Evolutionary conservation across 352 stramenopile species (phyloP), one percentile per base, ranked within the genome.

Genomic region (Pythium myriotylum): DNA sequence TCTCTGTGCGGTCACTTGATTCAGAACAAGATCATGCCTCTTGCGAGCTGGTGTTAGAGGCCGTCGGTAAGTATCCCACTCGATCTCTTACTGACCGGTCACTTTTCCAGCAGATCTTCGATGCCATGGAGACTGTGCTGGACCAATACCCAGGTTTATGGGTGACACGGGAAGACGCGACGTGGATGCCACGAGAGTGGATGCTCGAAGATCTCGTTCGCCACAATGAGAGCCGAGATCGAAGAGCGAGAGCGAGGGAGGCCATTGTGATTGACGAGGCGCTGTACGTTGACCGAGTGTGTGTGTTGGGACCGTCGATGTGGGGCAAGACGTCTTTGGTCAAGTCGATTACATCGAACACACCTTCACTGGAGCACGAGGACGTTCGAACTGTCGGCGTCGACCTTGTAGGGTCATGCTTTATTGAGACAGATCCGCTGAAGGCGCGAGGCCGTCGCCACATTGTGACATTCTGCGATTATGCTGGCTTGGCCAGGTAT

Each of bases 301-400:
- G 37, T 19, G 52, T 59, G 4, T 2, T 59, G 22, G 52, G 52
- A 5, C 52, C 37, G 24, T 16, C 4, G 10, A 20, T 50, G 14
- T 59, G 39, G 39, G 52, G 52, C 4, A 59, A 59, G 39, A 59
- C 52, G 5, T 41, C 23, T 17, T 41, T 59, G 39, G 39, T 50
- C 13, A 19, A 59, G 52, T 59, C 52, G 22, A 26, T 59, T 8
- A 50, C 32, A 8, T 40, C 37, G 4, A 59, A 17, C n/a, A 42
- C n/a, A 12, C 37, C 52, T 5, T 41, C 37, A 29, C 33, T 50
- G 4, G 23, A 49, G 22, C 52, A 39, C 29, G 17, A 8, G 2
- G 29, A 35, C 10, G 39, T 50, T 2, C 52, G 39, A n/a, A 40
- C 14, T 10, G 14, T n/a, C n/a, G 52, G 52, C 3, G 39, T 59